Evolutionary conservation across 2,329 filamentous ascomycete species (phyloP), one percentile per base, ranked within the genome.

Genomic region (Alternaria arborescens): DNA sequence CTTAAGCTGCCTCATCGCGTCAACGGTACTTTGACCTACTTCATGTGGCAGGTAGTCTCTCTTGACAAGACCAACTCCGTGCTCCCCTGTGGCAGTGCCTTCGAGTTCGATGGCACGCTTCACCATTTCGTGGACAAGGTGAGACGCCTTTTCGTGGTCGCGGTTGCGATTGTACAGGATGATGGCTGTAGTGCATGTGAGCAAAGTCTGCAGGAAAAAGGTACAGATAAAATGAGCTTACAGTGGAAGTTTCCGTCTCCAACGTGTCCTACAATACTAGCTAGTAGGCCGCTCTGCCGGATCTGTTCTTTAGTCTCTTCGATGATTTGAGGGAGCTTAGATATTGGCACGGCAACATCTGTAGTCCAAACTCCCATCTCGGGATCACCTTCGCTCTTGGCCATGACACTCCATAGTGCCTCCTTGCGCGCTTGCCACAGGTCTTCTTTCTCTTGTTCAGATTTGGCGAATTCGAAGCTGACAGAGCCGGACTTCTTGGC

Each of bases 1-100:
- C 82, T 95, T 95, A 76, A 94, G 88, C 89, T 90, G 91, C 79
- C 92, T 86, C 92, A 96, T 96, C 22, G 90, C 84, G 79, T 94
- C 91, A 8, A 96, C 91, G 0, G 91, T 92, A 12, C 80, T 83
- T 76, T 88, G 83, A 12, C 92, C 91, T 41, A 95, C 82, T 79
- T 96, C 92, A 72, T 94, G 90, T 10, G 88, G 84, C 43, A 96
- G 83, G 73, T 94, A 94, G 74, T 95, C 92, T 68, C 92, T 84
- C 86, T 96, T 96, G 58, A 94, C 90, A 48, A 96, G 81, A 7
- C 92, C 92, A 54, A 95, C 89, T 42, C 92, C 92, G 77, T 96
- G 92, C 79, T 96, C 92, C 55, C 92, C 92, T 12, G 92, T 94
- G 1, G 93, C 91, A 0, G 92, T 95, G 8, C 92, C 92, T 78